Evolutionary conservation across 768 basidiomycete species (phyloP).

Genomic region (Dioszegia crocea): DNA sequence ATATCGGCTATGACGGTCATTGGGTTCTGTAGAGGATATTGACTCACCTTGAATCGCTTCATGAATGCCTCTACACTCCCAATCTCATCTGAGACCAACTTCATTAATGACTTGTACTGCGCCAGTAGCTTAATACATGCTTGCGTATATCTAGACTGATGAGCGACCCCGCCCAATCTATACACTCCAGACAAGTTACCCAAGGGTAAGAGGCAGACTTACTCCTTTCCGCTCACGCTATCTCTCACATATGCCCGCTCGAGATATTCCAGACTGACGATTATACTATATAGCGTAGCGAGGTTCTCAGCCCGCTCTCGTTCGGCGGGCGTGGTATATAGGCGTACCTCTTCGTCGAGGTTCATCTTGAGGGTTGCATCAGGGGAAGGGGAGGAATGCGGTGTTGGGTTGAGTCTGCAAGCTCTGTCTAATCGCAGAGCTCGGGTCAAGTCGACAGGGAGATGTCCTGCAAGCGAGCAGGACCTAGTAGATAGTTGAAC

Average conservation of each 20-base stretch:
- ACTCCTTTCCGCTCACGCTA: slow-evolving; percentile 85
- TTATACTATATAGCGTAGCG: slow-evolving; percentile 84
- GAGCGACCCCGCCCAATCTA: neutral
- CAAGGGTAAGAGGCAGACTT: slow-evolving; percentile 51
- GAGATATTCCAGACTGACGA: slow-evolving; percentile 86
- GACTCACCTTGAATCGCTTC: slow-evolving; percentile 70
- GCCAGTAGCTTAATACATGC: slow-evolving; percentile 90
- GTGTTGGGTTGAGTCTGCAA: neutral
- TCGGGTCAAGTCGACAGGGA: no score
- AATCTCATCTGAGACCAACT: slow-evolving; percentile 77
- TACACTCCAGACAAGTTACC: no score
- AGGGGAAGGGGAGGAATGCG: neutral
- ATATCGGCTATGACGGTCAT: neutral
- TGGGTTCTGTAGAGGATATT: neutral
- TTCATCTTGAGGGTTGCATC: slow-evolving; percentile 29
- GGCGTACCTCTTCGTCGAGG: slow-evolving; percentile 86
- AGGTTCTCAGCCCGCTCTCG: slow-evolving; percentile 82
- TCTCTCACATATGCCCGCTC: slow-evolving; percentile 94
- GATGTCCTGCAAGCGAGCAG: no score
- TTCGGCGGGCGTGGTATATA: slow-evolving; percentile 81
- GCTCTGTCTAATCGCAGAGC: no score
- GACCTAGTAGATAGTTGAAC: no score
- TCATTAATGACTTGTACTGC: slow-evolving; percentile 96
- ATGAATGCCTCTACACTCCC: slow-evolving; percentile 77
- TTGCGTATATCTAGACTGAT: slow-evolving; percentile 73